A percentile compares a stretch with the other conserved stretches of the same genome.
phyloP scores from a whole-genome alignment of 805 yeast genomes.

The Wickerhamomyces ciferrii region DNA sequence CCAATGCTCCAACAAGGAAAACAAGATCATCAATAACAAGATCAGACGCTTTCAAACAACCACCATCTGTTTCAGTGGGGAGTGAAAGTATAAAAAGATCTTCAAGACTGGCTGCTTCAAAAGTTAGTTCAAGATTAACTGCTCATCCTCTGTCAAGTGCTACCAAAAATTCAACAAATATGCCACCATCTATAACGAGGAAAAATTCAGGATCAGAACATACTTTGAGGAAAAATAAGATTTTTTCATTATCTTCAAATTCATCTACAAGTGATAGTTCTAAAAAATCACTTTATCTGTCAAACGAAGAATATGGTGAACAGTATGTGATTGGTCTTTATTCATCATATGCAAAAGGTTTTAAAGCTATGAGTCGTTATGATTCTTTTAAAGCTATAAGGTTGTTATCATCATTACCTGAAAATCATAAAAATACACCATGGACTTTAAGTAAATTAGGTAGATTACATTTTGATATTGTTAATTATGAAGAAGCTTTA shows the following conservation, averaged over 20 bases:
- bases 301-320: slow-evolving; percentile 27
- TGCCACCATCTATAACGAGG: not conserved
- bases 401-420: slow-evolving; percentile 58
- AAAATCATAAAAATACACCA: slow-evolving; percentile 61
- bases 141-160: slow-evolving; percentile 30
- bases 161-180: slow-evolving; percentile 3
- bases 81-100: slow-evolving; percentile 18
- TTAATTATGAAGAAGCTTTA: slow-evolving; percentile 75
- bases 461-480: slow-evolving; percentile 78
- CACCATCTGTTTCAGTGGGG: slow-evolving; percentile 6
- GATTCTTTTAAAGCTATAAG: slow-evolving; percentile 81
- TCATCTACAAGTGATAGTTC: not conserved
- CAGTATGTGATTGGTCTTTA: slow-evolving; percentile 42
- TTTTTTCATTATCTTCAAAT: slow-evolving; percentile 3
- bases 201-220: not conserved
- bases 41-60: slow-evolving; percentile 12
- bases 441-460: slow-evolving; percentile 84
- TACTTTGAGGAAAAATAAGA: not conserved
- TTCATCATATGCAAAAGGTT: slow-evolving; percentile 53
- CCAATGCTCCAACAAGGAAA: slow-evolving; percentile 35
- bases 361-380: slow-evolving; percentile 52
- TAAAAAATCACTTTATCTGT: slow-evolving; percentile 11
- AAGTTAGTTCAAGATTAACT: slow-evolving; percentile 42
- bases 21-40: slow-evolving; percentile 19
- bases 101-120: slow-evolving; percentile 33